Evolutionary conservation across 2,329 filamentous ascomycete genomes (phyloP).

Genomic region (Venturia effusa): DNA sequence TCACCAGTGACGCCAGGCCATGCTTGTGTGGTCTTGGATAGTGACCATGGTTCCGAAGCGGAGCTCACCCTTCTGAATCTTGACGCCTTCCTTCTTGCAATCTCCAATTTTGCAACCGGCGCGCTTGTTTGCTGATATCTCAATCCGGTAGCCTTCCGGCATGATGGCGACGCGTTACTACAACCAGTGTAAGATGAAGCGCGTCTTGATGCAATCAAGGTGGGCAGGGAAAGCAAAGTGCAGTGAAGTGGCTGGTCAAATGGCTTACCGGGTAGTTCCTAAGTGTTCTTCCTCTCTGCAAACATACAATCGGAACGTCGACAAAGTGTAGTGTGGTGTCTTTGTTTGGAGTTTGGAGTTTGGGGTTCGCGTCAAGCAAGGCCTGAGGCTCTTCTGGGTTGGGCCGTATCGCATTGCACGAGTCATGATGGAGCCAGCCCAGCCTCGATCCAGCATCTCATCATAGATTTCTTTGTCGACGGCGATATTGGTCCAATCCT

Average conservation of each 20-base stretch:
- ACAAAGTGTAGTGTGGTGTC: not conserved
- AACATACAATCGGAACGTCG: not conserved
- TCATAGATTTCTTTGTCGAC: not conserved
- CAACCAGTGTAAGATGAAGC: not conserved
- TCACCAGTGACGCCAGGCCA: constrained; percentile 81
- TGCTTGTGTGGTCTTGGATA: constrained; percentile 49
- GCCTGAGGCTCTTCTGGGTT: not conserved
- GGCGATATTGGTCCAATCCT: not conserved
- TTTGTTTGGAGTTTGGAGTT: not conserved
- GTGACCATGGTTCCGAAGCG: constrained; percentile 66
- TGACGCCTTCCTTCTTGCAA: constrained; percentile 59
- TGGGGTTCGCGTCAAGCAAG: not conserved
- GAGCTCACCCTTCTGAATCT: constrained; percentile 70
- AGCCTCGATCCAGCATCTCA: not conserved
- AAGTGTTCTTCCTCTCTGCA: not conserved
- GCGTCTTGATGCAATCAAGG: not conserved
- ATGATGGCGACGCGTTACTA: not conserved
- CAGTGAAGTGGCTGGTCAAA: not conserved
- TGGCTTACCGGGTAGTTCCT: not conserved
- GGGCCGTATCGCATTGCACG: not conserved
- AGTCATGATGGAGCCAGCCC: not conserved
- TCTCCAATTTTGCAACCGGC: constrained; percentile 62
- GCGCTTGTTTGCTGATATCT: constrained; percentile 58
- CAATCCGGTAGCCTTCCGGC: constrained; percentile 33
- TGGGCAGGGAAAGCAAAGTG: not conserved